Conservation (phyloP, 2,329 filamentous ascomycete genomes). For the Colletotrichum tropicicola region DNA sequence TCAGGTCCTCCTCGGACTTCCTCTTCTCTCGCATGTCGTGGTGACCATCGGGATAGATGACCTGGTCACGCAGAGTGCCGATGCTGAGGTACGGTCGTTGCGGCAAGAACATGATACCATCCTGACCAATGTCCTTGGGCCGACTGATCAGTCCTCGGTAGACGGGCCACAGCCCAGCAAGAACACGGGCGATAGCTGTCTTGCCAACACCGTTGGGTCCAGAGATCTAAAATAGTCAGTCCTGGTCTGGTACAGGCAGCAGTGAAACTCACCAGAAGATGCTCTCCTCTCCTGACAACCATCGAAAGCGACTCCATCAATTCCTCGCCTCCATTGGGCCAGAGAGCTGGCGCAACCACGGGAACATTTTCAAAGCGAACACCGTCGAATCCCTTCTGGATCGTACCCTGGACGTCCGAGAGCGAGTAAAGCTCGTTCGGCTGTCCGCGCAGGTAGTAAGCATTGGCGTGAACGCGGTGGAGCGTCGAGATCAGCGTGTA, state of each 20-base stretch:
- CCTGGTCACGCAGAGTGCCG: constrained; percentile 93
- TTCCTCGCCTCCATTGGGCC: constrained; percentile 91
- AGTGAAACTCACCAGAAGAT: constrained; percentile 70
- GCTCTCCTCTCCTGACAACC: constrained; percentile 89
- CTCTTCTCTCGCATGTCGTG: constrained; percentile 89
- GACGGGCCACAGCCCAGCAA: constrained; percentile 94
- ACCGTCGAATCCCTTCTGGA: constrained; percentile 94
- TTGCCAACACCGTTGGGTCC: constrained; percentile 96
- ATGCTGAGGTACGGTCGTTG: constrained; percentile 93
- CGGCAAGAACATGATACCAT: constrained; percentile 98
- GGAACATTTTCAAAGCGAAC: constrained; percentile 94
- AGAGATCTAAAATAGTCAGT: constrained; percentile 68
- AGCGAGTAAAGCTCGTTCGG: constrained; percentile 87
- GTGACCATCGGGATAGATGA: constrained; percentile 96
- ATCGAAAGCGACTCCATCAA: constrained; percentile 89
- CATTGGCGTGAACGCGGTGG: constrained; percentile 90
- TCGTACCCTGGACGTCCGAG: constrained; percentile 91
- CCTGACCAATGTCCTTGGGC: constrained; percentile 80
- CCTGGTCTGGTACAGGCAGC: not conserved
- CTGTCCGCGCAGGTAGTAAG: constrained; percentile 77
- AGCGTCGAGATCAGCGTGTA: constrained; percentile 96
- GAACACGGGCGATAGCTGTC: constrained; percentile 84
- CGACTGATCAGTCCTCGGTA: constrained; percentile 93
- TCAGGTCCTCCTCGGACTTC: constrained; percentile 80
- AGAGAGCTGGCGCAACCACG: constrained; percentile 86